Evolutionary conservation across 2,329 filamentous ascomycete genomes (phyloP).

Genomic region (Diaporthe helianthi): DNA sequence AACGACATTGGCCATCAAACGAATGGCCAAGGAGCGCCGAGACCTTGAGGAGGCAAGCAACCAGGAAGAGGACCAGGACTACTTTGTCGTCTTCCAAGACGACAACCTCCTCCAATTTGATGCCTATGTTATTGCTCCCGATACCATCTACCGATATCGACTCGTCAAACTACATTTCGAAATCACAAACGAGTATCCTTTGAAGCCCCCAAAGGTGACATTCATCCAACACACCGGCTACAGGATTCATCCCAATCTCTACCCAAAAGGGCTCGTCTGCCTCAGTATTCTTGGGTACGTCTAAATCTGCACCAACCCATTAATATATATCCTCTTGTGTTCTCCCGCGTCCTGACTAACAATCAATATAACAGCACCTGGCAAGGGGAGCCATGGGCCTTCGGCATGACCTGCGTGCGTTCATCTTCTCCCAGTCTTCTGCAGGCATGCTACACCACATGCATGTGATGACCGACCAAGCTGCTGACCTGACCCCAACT

Average conservation of each 20-base stretch:
- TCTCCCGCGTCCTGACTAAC: background rate
- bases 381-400: background rate
- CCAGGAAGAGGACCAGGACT: background rate
- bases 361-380: background rate
- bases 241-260: background rate
- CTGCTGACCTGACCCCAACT: background rate
- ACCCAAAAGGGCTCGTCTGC: background rate
- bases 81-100: conserved; percentile 8
- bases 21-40: conserved; percentile 3
- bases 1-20: background rate
- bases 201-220: background rate
- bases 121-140: conserved; percentile 5
- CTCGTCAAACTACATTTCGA: background rate
- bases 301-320: background rate
- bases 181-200: background rate
- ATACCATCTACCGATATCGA: conserved; percentile 1
- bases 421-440: background rate
- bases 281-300: conserved; percentile 1
- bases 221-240: background rate
- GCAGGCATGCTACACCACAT: background rate
- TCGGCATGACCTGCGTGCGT: conserved; percentile 3
- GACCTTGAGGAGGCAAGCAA: background rate
- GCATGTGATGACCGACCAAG: background rate
- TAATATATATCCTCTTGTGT: background rate
- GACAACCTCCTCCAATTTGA: background rate